A percentile compares a stretch with the other conserved stretches of the same genome.
Conservation (phyloP, 768 basidiomycete genomes). For the Xanthoconium stramineum region DNA sequence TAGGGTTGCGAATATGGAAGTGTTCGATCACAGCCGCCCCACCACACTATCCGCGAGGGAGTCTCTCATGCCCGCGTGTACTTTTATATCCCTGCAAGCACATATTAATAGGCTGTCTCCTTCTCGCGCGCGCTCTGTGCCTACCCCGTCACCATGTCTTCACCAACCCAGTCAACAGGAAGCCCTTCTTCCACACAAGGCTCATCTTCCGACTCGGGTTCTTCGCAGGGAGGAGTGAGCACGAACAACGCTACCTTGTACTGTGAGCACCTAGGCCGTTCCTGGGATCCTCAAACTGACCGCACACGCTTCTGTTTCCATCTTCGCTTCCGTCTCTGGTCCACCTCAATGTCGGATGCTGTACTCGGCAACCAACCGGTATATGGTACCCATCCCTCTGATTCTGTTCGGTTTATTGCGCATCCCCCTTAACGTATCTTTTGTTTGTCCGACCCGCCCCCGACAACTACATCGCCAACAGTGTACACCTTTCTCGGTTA, state of each 20-base stretch:
- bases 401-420: constrained; percentile 2
- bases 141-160: constrained; percentile 12
- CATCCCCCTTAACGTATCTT: background rate
- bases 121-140: background rate
- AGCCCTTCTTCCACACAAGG: background rate
- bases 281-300: constrained; percentile 20
- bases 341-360: background rate
- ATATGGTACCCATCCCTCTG: background rate
- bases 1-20: background rate
- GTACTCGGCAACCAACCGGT: background rate
- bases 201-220: background rate
- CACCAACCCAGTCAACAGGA: background rate
- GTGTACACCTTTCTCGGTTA: constrained; percentile 34
- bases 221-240: background rate
- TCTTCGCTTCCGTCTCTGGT: background rate
- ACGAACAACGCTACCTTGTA: constrained; percentile 26
- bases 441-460: constrained; percentile 1
- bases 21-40: background rate
- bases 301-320: constrained; percentile 2
- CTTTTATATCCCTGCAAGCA: background rate
- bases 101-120: constrained; percentile 18
- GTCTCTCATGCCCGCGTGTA: background rate
- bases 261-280: constrained; percentile 19
- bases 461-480: constrained; percentile 8
- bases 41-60: background rate